Evolutionary conservation across 805 yeast species (phyloP).

Genomic region (Candida nitratophila): DNA sequence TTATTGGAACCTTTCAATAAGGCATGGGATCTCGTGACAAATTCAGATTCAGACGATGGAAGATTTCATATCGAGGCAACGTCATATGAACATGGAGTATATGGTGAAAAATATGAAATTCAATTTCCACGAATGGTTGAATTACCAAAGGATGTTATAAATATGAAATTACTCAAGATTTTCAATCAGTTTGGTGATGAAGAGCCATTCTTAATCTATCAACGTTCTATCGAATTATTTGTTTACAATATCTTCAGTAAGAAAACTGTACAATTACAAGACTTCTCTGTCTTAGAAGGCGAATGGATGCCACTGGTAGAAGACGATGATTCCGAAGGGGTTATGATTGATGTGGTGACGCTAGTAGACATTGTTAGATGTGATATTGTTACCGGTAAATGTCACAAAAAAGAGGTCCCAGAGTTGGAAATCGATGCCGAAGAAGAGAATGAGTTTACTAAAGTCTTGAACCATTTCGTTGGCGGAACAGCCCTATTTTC

Average conservation of each 20-base stretch:
- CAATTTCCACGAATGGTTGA: neutral
- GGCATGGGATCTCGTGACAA: neutral
- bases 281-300: neutral
- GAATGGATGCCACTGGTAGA: neutral
- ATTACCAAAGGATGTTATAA: neutral
- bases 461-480: neutral
- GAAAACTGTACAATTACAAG: neutral
- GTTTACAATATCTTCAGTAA: neutral
- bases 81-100: neutral
- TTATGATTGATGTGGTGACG: neutral
- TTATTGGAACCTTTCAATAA: neutral
- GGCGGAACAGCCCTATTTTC: neutral
- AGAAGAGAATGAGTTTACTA: too few species aligned
- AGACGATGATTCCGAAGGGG: neutral
- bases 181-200: slow-evolving; percentile 3
- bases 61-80: neutral
- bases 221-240: neutral
- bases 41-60: neutral
- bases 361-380: neutral
- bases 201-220: slow-evolving; percentile 1
- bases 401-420: too few species aligned
- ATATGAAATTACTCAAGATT: neutral
- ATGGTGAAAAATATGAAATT: neutral
- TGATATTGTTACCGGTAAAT: slow-evolving; percentile 1
- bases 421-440: too few species aligned